Evolutionary conservation across 169 alveolate genomes (phyloP), one percentile per base, ranked within the genome.

Genomic region (Cryptosporidium sp.): DNA sequence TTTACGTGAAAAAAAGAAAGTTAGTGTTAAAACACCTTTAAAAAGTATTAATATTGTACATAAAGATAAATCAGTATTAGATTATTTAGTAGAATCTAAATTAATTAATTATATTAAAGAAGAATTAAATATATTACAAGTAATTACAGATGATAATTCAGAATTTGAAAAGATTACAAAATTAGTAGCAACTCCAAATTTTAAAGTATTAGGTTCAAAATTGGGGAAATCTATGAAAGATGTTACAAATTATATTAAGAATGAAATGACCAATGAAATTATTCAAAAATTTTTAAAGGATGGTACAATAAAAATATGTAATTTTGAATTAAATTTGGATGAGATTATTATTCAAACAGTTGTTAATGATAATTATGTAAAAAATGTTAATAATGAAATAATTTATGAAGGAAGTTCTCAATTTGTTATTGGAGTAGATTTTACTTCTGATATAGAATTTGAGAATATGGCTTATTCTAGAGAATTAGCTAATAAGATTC

Each of bases 21-120:
- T 96, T 16, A 93, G 98, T 16, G 93, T 96, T 52, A 98, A 98
- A 85, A 95, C 93, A 70, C 99, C 99, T 1, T 84, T 97, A 18
- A 93, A 86, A 35, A 94, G 91, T 43, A 87, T 96, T 16, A 93
- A 87, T 31, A 84, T 98, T n/a, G 93, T 95, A 37, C 93, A 94
- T 59, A 73, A 92, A 69, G 96, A 95, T 85, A 70, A 92, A 75
- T 73, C 80, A n/a, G 69, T 50, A 8, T 89, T 92, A n/a, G 86
- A 87, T 52, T 75, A 86, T 75, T 86, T 92, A 48, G 94, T 93
- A 33, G 91, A 93, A 61, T 92, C 93, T 5, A 92, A 84, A 58
- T 84, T 94, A 31, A 65, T 68, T 8, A 65, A 91, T 55, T 96
- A 94, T 75, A 95, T 95, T 85, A 93, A 93, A 91, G 98, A 96